These are phyloP conservation scores for Cyberlindnera galapagoensis DNA, from an alignment of 805 yeast species.

Conservation along the genomic window DNA sequence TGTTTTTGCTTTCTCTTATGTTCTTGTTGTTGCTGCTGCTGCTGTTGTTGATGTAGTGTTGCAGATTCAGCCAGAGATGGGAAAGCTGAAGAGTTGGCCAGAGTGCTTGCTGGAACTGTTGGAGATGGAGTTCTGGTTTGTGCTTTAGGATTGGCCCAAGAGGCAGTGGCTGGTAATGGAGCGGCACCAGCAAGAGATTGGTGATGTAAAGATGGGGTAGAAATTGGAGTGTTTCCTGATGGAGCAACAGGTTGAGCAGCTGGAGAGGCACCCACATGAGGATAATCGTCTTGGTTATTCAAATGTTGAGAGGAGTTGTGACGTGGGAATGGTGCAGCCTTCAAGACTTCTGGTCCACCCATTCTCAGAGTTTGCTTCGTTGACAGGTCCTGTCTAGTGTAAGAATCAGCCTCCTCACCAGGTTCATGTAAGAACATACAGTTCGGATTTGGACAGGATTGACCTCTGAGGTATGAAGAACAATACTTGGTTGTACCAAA, in stretches of 20 bases:
- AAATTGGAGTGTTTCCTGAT: conserved; percentile 5
- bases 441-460: conserved; percentile 95
- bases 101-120: conserved; percentile 31
- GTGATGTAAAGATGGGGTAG: conserved; percentile 4
- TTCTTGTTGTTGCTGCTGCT: conserved; percentile 21
- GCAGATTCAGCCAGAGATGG: conserved; percentile 48
- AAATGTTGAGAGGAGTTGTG: conserved; percentile 3
- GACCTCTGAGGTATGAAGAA: conserved; percentile 91
- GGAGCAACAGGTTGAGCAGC: conserved; percentile 5
- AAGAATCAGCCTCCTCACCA: conserved; percentile 98
- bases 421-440: conserved; percentile 99
- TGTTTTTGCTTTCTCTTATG: conserved; percentile 22
- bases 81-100: conserved; percentile 48
- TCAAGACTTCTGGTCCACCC: conserved; percentile 24
- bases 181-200: conserved; percentile 28
- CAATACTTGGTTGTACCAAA: conserved; percentile 99
- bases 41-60: conserved; percentile 28
- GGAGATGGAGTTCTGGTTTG: conserved; percentile 10
- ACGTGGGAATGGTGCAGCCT: conserved; percentile 14
- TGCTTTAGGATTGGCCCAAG: conserved; percentile 43
- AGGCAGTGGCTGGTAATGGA: conserved; percentile 64
- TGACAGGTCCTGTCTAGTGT: conserved; percentile 80
- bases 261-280: no score
- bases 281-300: neutral
- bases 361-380: conserved; percentile 65